Percentiles rank a stretch among this genome's conserved stretches.
Conservation (phyloP, 257 asterid species). For the Primulina eburnea region DNA sequence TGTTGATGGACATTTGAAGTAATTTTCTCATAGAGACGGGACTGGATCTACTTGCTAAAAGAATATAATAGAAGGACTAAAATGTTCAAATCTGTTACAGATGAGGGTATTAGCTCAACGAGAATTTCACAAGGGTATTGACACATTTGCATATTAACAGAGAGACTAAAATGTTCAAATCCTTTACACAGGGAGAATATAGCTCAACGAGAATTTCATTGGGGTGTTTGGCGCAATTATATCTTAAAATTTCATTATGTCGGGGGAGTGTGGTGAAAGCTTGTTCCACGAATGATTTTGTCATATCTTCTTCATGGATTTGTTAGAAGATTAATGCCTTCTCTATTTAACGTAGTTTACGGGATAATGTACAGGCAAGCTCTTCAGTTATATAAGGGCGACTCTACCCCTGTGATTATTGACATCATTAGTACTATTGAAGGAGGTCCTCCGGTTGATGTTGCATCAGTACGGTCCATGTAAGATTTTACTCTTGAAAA, state of each 20-base stretch:
- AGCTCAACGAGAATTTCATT: too few relatives aligned
- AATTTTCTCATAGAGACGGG: too few relatives aligned
- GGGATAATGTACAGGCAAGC: slow-evolving; percentile 78
- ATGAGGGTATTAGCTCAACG: too few relatives aligned
- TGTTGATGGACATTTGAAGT: too few relatives aligned
- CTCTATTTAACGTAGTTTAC: slow-evolving; percentile 23
- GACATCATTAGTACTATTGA: slow-evolving; percentile 89
- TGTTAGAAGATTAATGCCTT: slow-evolving; percentile 22
- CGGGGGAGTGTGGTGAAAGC: slow-evolving; percentile 10
- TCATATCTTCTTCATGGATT: slow-evolving; percentile 9
- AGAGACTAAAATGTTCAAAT: too few relatives aligned
- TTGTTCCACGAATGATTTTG: slow-evolving; percentile 17
- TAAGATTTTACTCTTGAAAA: slow-evolving; percentile 44
- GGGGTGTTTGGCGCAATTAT: too few relatives aligned
- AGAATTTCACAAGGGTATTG: too few relatives aligned
- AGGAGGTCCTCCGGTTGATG: slow-evolving; percentile 97
- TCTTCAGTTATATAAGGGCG: slow-evolving; percentile 85
- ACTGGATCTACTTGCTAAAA: too few relatives aligned
- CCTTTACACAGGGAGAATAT: too few relatives aligned
- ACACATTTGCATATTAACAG: too few relatives aligned
- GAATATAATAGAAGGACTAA: too few relatives aligned
- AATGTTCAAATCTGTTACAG: too few relatives aligned
- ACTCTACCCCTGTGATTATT: slow-evolving; percentile 64
- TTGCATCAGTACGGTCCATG: slow-evolving; percentile 94
- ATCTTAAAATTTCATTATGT: slow-evolving; percentile 4